Evolutionary conservation across 768 basidiomycete genomes (phyloP), one percentile per base, ranked within the genome.

Genomic region (Antrodiella citrinella): DNA sequence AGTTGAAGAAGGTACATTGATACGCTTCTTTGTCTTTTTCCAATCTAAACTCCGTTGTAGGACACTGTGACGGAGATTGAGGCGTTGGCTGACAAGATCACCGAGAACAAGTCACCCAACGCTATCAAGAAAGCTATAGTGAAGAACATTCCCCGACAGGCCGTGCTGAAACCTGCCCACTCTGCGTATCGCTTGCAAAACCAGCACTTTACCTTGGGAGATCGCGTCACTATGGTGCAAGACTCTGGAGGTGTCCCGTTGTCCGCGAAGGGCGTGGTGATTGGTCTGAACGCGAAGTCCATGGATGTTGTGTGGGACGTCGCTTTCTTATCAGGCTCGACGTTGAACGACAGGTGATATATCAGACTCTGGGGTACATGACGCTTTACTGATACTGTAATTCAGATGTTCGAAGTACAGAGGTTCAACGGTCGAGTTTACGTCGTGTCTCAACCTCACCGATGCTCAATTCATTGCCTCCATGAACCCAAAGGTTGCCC

Each of bases 221-320:
- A 99, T 66, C 78, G 96, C 10, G 94, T 97, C 30, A 87, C 86
- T 15, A 96, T 95, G 89, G 92, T 97, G 1, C 86, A 90, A 58
- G 96, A 98, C 62, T 84, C 93, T 0, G 94, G 94, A 23, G 82
- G 86, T 26, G 94, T 98, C 0, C 92, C 94, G 1, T 72, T 98
- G 12, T 82, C 84, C 1, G 85, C 84, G 47, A 97, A 95, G 67
- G 96, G 96, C 19, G 91, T 95, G 13, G 93, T 98, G 21, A 80
- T 98, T 47, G 91, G 94, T 12, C 67, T 99, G 59, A 90, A 84
- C 58, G 69, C 84, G 2, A 88, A 85, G 61, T 81, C 86, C 3
- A 86, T 98, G 78, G 96, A 98, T 64, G 86, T 98, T 20, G 78
- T 95, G 0, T 98, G 96, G 90, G 96, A 99, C 64, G 84, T 86